phyloP scores from a whole-genome alignment of 1,284 basidiomycete species.

The Trametes hirsuta region DNA sequence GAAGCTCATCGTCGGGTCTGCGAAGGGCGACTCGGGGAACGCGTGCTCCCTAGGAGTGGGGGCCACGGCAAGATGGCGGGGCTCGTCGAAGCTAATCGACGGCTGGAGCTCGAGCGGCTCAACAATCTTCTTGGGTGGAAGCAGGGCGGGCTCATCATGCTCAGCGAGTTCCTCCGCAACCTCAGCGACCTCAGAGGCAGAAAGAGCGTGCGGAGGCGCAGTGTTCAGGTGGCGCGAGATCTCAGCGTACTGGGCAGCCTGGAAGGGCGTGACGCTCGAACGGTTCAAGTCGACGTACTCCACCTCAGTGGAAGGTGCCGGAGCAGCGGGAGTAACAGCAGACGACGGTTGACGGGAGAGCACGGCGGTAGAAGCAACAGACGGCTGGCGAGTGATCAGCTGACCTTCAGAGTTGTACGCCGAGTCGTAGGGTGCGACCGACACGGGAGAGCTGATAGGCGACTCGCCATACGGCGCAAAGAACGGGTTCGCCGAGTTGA shows the following conservation, averaged over 20 bases:
- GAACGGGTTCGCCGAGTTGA: conserved; percentile 38
- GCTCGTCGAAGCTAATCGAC: conserved; percentile 15
- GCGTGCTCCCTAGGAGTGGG: conserved; percentile 19
- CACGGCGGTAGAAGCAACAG: conserved; percentile 21
- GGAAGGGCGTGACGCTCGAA: conserved; percentile 72
- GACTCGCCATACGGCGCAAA: conserved; percentile 39
- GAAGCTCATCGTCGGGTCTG: conserved; percentile 24
- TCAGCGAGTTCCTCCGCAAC: conserved; percentile 23
- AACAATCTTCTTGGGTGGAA: conserved; percentile 6
- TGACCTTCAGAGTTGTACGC: conserved; percentile 29
- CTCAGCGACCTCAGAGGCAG: conserved; percentile 37
- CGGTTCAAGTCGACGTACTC: conserved; percentile 66
- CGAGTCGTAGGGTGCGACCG: conserved; percentile 32
- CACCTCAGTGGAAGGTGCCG: conserved; percentile 25
- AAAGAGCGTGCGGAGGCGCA: conserved; percentile 42
- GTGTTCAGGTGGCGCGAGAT: conserved; percentile 60
- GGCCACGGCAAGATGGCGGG: conserved; percentile 12
- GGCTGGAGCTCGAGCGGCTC: conserved; percentile 22
- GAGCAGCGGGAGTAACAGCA: conserved; percentile 1
- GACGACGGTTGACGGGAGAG: conserved; percentile 24
- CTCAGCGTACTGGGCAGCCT: conserved; percentile 72
- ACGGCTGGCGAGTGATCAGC: conserved; percentile 29
- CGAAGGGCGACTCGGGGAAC: conserved; percentile 29
- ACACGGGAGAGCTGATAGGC: conserved; percentile 36
- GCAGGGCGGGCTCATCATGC: conserved; percentile 16